Base-by-base conservation (phyloP, 495 filamentous ascomycete species). In the Articulospora tetracladia region DNA sequence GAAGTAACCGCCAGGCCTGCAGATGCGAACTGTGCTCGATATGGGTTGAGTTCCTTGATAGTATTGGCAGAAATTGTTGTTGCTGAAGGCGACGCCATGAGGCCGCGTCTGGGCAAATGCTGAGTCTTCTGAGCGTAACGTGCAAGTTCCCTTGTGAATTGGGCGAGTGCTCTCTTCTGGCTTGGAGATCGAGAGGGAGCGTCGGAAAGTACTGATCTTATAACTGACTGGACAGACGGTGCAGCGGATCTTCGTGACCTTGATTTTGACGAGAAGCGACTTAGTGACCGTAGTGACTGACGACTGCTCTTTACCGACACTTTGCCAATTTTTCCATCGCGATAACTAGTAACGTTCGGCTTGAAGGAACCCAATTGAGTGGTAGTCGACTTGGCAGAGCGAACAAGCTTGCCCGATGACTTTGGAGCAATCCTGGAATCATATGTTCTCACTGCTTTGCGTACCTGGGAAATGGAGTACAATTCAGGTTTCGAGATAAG, bases 1-100 rank as follows among this genome's bases (percentile, higher is more conserved):
- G 79, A 79, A 24, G 79, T 81, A 3, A 81, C 74, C 0, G 77
- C 77, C 41, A 82, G 74, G 0, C 78, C 79, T 28, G 75, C 76
- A 46, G 69, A 68, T 58, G 65, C 68, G 39, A 82, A 78, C 48
- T 82, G 68, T 3, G 73, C 61, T 55, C 64, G 72, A 51, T 75
- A 80, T 12, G 78, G 77, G 10, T 76, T 55, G 11, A 80, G 65
- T 50, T 75, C 74, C 26, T 75, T 66, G 0, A 82, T 70, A 4
- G 79, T 80, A 50, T 74, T 66, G 20, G 74, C 62, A 19, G 78
- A 81, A 7, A 62, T 49, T 8, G 66, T 63, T 3, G 72, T 71
- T 0, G 70, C 63, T 30, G 71, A 66, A 8, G 68, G 55, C 12
- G 70, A 72, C 3, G 50, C 32, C 8, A 52, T 28, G 25, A 62